phyloP scores from a whole-genome alignment of 2,329 filamentous ascomycete species.

The Penicillium corylophilum region DNA sequence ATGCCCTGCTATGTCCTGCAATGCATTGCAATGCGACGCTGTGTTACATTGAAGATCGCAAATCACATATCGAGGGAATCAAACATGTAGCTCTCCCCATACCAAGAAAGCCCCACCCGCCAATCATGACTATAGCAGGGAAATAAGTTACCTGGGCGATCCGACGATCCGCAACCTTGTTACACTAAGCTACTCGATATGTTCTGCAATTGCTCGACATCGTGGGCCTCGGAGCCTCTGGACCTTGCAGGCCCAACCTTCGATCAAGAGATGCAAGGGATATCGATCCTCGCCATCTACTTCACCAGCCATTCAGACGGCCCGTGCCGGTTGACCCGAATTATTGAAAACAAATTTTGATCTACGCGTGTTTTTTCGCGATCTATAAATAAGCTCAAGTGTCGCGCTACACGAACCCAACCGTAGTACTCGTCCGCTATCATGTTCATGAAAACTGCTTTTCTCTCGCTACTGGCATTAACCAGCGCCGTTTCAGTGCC shows the following conservation, averaged over 20 bases:
- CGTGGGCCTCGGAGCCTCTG: not conserved
- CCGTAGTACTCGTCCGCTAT: not conserved
- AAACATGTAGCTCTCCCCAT: not conserved
- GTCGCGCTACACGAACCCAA: not conserved
- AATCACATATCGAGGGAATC: not conserved
- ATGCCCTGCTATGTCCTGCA: not conserved
- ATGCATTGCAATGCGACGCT: not conserved
- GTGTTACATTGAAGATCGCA: not conserved
- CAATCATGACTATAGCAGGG: not conserved
- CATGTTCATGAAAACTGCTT: not conserved
- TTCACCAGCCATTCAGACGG: not conserved
- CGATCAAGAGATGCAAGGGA: not conserved
- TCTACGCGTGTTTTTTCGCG: not conserved
- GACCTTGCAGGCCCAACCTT: not conserved
- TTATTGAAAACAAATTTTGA: not conserved
- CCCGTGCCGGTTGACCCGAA: not conserved
- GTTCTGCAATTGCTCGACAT: not conserved
- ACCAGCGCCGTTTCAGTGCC: not conserved
- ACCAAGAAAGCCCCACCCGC: not conserved
- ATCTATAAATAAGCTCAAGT: not conserved
- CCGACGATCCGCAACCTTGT: not conserved
- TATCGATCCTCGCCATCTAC: not conserved
- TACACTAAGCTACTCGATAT: not conserved
- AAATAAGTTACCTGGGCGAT: not conserved
- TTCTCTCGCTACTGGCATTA: not conserved